Conservation (phyloP, 768 basidiomycete species). For the Boletus pseudo-olivaceus region DNA sequence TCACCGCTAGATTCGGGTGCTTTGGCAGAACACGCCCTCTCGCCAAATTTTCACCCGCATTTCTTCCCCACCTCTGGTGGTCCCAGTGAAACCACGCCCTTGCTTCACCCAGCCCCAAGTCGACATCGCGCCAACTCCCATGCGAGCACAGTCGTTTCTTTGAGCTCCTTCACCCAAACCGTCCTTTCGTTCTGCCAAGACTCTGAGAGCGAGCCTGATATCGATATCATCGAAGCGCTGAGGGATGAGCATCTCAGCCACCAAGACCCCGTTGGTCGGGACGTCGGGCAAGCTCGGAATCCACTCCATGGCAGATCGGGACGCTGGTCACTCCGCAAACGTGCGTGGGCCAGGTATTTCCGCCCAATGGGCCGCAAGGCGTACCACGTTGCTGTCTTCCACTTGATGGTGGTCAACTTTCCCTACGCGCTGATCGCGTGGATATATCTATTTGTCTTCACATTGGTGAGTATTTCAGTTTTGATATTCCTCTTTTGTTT, state of each 20-base stretch:
- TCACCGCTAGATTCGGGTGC: conserved; percentile 36
- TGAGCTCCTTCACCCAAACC: conserved; percentile 59
- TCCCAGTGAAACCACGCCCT: conserved; percentile 47
- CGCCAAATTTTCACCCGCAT: conserved; percentile 20
- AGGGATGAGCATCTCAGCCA: conserved; percentile 22
- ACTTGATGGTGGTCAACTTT: conserved; percentile 72
- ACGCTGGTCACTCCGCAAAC: conserved; percentile 13
- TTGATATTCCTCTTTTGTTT: neutral
- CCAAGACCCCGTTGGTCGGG: conserved; percentile 10
- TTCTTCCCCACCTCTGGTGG: conserved; percentile 24
- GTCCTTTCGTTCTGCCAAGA: conserved; percentile 68
- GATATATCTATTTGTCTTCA: conserved; percentile 77
- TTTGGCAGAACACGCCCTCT: conserved; percentile 31
- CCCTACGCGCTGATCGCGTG: conserved; percentile 77
- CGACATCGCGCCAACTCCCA: conserved; percentile 58
- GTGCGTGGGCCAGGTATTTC: conserved; percentile 57
- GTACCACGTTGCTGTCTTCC: conserved; percentile 67
- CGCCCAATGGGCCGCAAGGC: conserved; percentile 50
- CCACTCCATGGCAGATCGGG: neutral
- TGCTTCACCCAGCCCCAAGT: conserved; percentile 33
- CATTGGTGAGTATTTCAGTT: conserved; percentile 57
- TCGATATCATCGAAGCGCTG: conserved; percentile 29
- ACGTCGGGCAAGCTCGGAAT: neutral
- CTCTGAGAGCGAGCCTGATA: conserved; percentile 40
- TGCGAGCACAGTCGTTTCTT: conserved; percentile 47